Base-by-base conservation (phyloP, 2,329 filamentous ascomycete species). In the Purpureocillium takamizusanense region DNA sequence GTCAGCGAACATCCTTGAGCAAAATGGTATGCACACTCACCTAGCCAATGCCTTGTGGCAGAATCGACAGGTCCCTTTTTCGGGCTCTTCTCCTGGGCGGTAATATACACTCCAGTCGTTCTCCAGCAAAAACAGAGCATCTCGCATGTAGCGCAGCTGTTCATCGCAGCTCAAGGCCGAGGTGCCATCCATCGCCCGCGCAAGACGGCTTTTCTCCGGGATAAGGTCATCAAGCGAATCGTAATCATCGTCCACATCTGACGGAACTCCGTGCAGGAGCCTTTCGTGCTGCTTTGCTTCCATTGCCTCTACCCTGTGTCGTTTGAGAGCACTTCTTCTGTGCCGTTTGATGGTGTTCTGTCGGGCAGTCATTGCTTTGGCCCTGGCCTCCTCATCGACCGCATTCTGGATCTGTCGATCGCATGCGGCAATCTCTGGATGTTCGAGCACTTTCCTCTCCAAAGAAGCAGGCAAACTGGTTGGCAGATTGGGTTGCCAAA, bases 141-240 rank as follows among this genome's bases (percentile, higher is more conserved):
- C 30, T 31, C 30, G 30, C 30, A 31, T 31, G 13, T 31, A 31
- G 30, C 30, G 30, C 12, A 31, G 13, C 15, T 59, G 55, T 35
- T 52, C 30, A 35, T 35, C 32, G 27, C 21, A 13, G 16, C 13
- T 44, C 37, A n/a, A 61, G 52, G 36, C 52, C 16, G 31, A 16
- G 17, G 29, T 34, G 30, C 17, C 34, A 34, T 31, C 31, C 15
- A 31, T 18, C 31, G 33, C 17, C 7, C 15, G 30, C 30, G 30
- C 30, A 31, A 31, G 30, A 6, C 30, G 15, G 30, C 30, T 31
- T 31, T 31, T 31, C 30, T 31, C 30, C 12, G 30, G 30, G 30
- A 31, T 5, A 31, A 31, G 30, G 13, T 16, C 30, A 31, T 31
- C 30, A 31, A 31, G 30, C 30, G 30, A 12, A 31, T 12, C 15